Base-by-base conservation (phyloP, 345 rosid species). In the Eucalyptus regnans region DNA sequence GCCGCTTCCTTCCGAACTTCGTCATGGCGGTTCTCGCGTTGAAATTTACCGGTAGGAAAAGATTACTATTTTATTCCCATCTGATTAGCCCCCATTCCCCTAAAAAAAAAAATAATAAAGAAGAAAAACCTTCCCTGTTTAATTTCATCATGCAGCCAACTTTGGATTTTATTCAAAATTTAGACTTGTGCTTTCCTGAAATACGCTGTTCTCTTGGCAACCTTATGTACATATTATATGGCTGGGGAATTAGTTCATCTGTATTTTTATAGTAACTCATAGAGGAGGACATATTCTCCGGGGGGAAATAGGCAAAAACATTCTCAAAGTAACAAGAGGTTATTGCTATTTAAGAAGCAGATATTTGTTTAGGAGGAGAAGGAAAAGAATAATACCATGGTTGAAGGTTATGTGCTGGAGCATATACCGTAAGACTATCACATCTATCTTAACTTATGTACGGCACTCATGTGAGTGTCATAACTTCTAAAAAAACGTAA, bases 31-130 rank as follows among this genome's bases (percentile, higher is more conserved):
- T 50, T 87, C 87, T 91, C 92, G 91, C 88, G 98, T 98, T 89
- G 99, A 97, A 91, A 92, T 98, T 79, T 97, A 95, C 91, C 84
- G 96, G 99, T 96, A 89, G 9, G 92, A 87, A 52, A 56, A 43
- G 37, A 52, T 43, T 46, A 49, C 68, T 11, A n/a, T 60, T 87
- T 91, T 50, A 7, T 50, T 84, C 22, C 76, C 50, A 27, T 49
- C 79, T 54, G 80, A 33, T 41, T 16, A 51, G 7, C 7, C 25
- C 44, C 80, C 43, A 20, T 33, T 33, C 23, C 27, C 27, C 48
- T 10, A 22, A 18, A 71, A 37, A 37, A 3, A 17, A 37, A 18
- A 3, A 18, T 0, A 62, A 13, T 20, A 5, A 10, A 9, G 22
- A 76, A 37, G 43, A 37, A 68, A 0, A 33, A 37, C 44, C 15